Base-by-base conservation (phyloP, 2,329 filamentous ascomycete genomes). In the Orbilia brochopaga region DNA sequence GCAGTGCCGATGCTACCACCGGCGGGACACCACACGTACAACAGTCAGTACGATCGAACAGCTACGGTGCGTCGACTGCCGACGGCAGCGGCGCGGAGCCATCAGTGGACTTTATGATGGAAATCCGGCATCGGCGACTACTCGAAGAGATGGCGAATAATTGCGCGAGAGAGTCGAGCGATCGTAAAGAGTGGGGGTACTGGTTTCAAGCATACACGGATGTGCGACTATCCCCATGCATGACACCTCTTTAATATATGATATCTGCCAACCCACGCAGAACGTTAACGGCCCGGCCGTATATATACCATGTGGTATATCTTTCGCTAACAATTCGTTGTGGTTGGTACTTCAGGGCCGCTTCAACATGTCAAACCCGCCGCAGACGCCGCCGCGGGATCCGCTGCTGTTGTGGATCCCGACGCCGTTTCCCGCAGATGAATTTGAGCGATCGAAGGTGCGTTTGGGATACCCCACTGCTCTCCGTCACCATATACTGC, bases 341-440 rank as follows among this genome's bases (percentile, higher is more conserved):
- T 76, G 75, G 51, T 63, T 73, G 11, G 74, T 10, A 19, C 8
- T 19, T 19, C 21, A 80, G 77, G 79, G 79, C 2, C 74, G 76
- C 17, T 79, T 76, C 63, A 79, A 78, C 54, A 55, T 79, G 40
- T 77, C 74, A 1, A 76, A 76, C 50, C 79, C 79, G 15, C 79
- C 79, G n/a, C 62, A 76, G 19, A 78, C 78, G 23, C 78, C 78
- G 15, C 74, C 74, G 15, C 70, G 75, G 3, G 74, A 75, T 15
- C 23, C 46, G 7, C 70, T 60, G 6, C 78, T 79, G 32, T 37
- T 62, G 15, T 72, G 67, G 67, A 65, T 72, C 13, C 60, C 60
- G 2, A 65, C 60, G 10, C 67, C 67, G 1, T 72, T 72, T 37
- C 67, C 67, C 13, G 48, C 51, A 24, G 55, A 65, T 21, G 67